Conservation (phyloP, 2,329 filamentous ascomycete genomes). For the Penicillium capsulatum region DNA sequence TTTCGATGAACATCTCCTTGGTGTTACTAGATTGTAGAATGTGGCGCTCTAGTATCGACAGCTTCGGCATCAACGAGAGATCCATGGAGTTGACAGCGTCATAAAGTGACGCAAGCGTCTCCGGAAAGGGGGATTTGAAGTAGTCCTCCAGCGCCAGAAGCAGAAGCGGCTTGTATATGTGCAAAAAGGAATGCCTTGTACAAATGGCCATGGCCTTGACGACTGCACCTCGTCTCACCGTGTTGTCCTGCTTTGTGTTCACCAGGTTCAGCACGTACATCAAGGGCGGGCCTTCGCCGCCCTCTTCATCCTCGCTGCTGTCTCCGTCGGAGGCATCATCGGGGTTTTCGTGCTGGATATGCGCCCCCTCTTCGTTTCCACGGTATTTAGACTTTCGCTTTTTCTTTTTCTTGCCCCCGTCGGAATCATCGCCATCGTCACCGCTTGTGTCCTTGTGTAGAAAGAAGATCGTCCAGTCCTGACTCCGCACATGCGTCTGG, state of each 20-base stretch:
- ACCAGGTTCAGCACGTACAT: constrained; percentile 97
- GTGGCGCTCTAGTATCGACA: constrained; percentile 78
- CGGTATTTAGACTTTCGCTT: constrained; percentile 44
- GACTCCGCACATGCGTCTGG: constrained; percentile 87
- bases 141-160: constrained; percentile 92
- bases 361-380: constrained; percentile 46
- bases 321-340: constrained; percentile 39
- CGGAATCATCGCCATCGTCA: constrained; percentile 67
- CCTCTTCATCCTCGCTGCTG: constrained; percentile 58
- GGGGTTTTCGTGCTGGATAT: constrained; percentile 49
- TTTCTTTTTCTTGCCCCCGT: constrained; percentile 43
- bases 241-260: constrained; percentile 95
- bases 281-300: constrained; percentile 78
- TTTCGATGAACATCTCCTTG: constrained; percentile 95
- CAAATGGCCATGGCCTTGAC: constrained; percentile 99
- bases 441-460: constrained; percentile 89
- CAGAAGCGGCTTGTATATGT: constrained; percentile 97
- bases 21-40: constrained; percentile 87
- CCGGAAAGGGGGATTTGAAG: constrained; percentile 83
- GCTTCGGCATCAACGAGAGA: constrained; percentile 80
- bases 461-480: constrained; percentile 99
- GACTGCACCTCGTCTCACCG: constrained; percentile 83
- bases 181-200: constrained; percentile 92
- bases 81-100: constrained; percentile 96
- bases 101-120: constrained; percentile 84